Conservation (phyloP, 129 eudicot species). For the Smallanthus sonchifolius region DNA sequence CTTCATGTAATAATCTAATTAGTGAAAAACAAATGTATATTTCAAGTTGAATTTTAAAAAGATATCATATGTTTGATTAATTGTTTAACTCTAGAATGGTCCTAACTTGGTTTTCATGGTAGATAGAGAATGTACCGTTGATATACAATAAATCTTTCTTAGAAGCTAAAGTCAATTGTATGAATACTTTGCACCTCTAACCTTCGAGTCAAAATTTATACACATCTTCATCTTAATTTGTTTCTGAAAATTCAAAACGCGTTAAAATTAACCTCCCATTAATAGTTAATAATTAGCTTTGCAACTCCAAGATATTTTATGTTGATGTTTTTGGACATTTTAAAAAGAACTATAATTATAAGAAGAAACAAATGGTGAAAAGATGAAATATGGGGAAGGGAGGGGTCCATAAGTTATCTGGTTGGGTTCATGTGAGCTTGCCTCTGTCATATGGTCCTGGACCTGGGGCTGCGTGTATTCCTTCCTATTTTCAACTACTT, state of each 20-base stretch:
- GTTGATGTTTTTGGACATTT: background rate
- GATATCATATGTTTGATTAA: background rate
- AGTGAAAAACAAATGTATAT: background rate
- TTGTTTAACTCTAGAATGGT: slow-evolving; percentile 22
- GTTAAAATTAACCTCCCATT: background rate
- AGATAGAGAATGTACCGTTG: slow-evolving; percentile 4
- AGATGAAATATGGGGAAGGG: background rate
- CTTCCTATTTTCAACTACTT: slow-evolving; percentile 32
- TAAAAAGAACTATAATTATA: background rate
- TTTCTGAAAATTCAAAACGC: background rate
- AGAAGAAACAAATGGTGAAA: background rate
- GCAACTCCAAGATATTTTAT: background rate
- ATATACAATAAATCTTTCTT: slow-evolving; percentile 16
- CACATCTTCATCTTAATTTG: background rate
- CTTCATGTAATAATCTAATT: background rate
- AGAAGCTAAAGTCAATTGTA: slow-evolving; percentile 22
- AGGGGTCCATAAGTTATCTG: slow-evolving; percentile 72
- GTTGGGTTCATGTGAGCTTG: slow-evolving; percentile 89
- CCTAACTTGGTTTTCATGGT: slow-evolving; percentile 13
- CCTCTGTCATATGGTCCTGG: slow-evolving; percentile 64
- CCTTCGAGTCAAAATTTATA: background rate
- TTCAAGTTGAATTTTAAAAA: slow-evolving; percentile 3
- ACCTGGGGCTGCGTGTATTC: slow-evolving; percentile 39
- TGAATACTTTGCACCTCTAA: slow-evolving; percentile 18
- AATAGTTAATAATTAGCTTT: background rate